These are phyloP conservation scores for Pyrenochaeta sp. DNA, from an alignment of 2,329 filamentous ascomycete species.

Conservation along the genomic window DNA sequence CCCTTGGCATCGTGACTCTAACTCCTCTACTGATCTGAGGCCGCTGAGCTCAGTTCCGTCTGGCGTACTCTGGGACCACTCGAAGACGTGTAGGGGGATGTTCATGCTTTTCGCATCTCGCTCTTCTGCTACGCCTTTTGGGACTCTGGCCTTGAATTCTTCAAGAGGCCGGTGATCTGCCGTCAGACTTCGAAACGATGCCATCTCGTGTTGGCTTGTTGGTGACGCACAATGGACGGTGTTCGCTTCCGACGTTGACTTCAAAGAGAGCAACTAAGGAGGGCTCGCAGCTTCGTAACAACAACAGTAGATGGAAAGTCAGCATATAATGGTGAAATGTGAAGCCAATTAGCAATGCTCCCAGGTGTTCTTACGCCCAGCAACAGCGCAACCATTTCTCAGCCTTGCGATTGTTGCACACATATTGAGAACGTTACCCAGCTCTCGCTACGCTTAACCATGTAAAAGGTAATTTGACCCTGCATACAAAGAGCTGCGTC, in stretches of 20 bases:
- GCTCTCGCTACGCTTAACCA: background rate
- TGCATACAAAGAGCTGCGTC: slow-evolving; percentile 5
- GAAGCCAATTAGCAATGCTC: background rate
- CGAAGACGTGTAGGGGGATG: slow-evolving; percentile 28
- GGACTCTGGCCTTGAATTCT: slow-evolving; percentile 10
- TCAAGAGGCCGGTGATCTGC: slow-evolving; percentile 21
- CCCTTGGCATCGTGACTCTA: slow-evolving; percentile 10
- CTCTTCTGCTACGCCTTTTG: background rate
- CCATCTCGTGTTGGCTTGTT: slow-evolving; percentile 3
- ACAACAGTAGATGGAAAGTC: background rate
- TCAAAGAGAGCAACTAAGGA: background rate
- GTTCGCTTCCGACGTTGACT: background rate
- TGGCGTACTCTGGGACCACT: slow-evolving; percentile 26
- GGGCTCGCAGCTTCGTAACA: background rate
- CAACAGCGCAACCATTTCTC: background rate
- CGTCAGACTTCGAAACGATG: slow-evolving; percentile 20
- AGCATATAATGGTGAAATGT: background rate
- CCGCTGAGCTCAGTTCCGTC: slow-evolving; percentile 14
- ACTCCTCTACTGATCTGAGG: slow-evolving; percentile 10
- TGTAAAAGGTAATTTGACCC: background rate
- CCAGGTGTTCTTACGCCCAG: background rate
- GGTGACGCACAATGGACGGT: background rate
- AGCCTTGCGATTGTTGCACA: background rate
- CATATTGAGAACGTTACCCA: background rate
- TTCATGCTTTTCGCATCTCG: background rate